These are phyloP conservation scores for Sphaerulina populicola DNA, from an alignment of 2,329 filamentous ascomycete genomes.

Conservation along the genomic window DNA sequence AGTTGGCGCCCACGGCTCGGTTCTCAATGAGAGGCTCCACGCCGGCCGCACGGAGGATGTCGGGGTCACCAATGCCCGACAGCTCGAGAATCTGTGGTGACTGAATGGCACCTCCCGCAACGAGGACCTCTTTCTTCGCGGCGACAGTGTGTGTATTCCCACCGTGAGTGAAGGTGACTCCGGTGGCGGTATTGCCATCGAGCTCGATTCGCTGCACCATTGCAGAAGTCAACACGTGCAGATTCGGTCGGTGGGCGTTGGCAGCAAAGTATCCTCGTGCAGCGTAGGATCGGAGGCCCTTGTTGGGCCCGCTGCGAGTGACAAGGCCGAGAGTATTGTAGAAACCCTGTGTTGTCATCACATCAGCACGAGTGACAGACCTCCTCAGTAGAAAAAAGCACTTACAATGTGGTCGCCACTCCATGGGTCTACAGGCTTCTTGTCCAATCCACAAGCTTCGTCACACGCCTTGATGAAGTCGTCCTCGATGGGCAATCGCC, in stretches of 20 bases:
- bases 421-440: constrained; percentile 34
- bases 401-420: constrained; percentile 31
- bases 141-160: constrained; percentile 33
- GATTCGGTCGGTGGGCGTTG: constrained; percentile 28
- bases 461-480: constrained; percentile 32
- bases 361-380: not conserved
- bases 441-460: constrained; percentile 30
- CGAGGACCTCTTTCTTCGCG: constrained; percentile 46
- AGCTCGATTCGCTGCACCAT: constrained; percentile 42
- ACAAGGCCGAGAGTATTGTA: constrained; percentile 28
- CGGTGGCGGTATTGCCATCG: constrained; percentile 34
- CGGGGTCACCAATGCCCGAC: constrained; percentile 50
- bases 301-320: constrained; percentile 25
- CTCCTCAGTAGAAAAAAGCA: not conserved
- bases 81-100: constrained; percentile 54
- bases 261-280: constrained; percentile 30
- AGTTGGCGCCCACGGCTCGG: constrained; percentile 42
- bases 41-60: constrained; percentile 32
- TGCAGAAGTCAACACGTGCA: constrained; percentile 35
- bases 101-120: constrained; percentile 51
- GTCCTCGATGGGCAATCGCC: constrained; percentile 31
- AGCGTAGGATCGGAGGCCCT: constrained; percentile 32
- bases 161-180: constrained; percentile 38
- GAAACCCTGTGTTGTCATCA: constrained; percentile 19
- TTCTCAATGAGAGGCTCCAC: constrained; percentile 41